Percentiles rank a stretch among this genome's conserved stretches.
phyloP scores from a whole-genome alignment of 2,329 filamentous ascomycete species.

The Cladophialophora carrionii region DNA sequence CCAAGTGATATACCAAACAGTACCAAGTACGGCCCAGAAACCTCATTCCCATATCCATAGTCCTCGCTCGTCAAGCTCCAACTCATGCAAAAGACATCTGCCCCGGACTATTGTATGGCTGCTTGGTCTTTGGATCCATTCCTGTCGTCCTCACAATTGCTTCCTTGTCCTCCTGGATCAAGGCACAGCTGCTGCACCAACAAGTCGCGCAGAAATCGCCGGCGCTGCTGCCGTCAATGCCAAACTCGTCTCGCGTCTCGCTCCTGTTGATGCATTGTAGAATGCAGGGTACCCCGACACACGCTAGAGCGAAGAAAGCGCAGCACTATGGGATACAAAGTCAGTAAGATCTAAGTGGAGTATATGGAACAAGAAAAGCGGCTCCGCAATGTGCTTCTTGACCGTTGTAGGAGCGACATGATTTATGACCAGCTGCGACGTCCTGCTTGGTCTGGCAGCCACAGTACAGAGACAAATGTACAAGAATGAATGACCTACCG shows the following conservation, averaged over 20 bases:
- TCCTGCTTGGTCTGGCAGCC: neutral
- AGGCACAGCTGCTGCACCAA: slow-evolving; percentile 61
- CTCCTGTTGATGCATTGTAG: slow-evolving; percentile 58
- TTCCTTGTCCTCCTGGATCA: slow-evolving; percentile 65
- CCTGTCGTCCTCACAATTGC: slow-evolving; percentile 39
- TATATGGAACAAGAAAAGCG: neutral
- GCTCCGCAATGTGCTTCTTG: neutral
- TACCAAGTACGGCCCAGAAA: neutral
- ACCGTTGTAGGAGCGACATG: neutral
- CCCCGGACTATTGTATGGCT: slow-evolving; percentile 29
- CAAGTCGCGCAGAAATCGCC: slow-evolving; percentile 58
- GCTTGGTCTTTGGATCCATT: slow-evolving; percentile 36
- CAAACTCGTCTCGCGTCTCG: slow-evolving; percentile 59
- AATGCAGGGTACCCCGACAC: slow-evolving; percentile 45
- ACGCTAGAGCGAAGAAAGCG: slow-evolving; percentile 42
- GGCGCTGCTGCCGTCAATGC: slow-evolving; percentile 55
- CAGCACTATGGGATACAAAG: slow-evolving; percentile 42
- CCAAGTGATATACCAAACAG: neutral
- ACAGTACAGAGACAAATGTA: neutral
- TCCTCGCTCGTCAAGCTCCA: neutral
- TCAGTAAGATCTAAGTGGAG: neutral
- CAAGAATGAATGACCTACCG: slow-evolving; percentile 24
- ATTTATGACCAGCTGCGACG: neutral
- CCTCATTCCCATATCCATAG: neutral
- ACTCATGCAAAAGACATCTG: slow-evolving; percentile 25